phyloP scores from a whole-genome alignment of 495 filamentous ascomycete species.

The Hypoxylon intermedium region DNA sequence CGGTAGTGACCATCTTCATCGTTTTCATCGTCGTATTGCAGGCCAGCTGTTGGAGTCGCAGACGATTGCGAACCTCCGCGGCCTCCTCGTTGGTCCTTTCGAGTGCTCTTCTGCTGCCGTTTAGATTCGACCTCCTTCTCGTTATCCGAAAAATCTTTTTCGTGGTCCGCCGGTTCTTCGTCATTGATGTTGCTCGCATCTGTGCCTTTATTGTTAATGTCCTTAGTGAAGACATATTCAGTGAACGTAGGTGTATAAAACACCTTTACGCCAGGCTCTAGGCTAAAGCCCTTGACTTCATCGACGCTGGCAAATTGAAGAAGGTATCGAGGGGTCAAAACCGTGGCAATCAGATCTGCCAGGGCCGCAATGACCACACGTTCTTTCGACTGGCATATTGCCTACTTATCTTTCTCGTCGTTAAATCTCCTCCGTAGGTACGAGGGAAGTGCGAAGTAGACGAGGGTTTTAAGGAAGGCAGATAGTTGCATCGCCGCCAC shows the following conservation, averaged over 20 bases:
- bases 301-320: constrained; percentile 70
- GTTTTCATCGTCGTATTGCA: constrained; percentile 65
- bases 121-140: constrained; percentile 91
- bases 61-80: no score
- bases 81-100: constrained; percentile 65
- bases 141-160: constrained; percentile 94
- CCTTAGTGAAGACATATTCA: constrained; percentile 82
- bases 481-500: no score
- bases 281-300: constrained; percentile 70
- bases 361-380: constrained; percentile 78
- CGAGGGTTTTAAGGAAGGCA: no score
- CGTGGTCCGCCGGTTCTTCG: constrained; percentile 84
- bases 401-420: no score
- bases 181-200: constrained; percentile 95
- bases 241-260: constrained; percentile 81
- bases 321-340: constrained; percentile 84
- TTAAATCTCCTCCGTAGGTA: no score
- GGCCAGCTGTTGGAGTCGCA: constrained; percentile 26
- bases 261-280: constrained; percentile 68
- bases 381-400: no score
- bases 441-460: no score
- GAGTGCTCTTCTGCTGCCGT: constrained; percentile 68
- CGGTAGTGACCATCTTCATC: constrained; percentile 74
- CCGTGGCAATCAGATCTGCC: constrained; percentile 79
- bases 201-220: constrained; percentile 77